Evolutionary conservation across 495 filamentous ascomycete genomes (phyloP).

Genomic region (Melanomma pulvis-pyrius): DNA sequence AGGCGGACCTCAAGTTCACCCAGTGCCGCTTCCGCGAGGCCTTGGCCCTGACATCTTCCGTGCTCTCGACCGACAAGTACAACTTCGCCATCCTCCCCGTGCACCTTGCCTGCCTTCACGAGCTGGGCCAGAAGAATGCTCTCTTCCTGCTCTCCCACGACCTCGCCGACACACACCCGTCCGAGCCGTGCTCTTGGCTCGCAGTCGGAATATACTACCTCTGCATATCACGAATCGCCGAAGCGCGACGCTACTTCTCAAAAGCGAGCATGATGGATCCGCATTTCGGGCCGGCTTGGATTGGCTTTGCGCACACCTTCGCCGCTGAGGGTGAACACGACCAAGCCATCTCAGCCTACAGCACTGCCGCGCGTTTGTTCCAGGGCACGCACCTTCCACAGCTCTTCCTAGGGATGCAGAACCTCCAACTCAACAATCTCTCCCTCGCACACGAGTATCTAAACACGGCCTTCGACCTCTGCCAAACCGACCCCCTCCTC

Average conservation of each 20-base stretch:
- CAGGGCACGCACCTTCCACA: slow-evolving; percentile 96
- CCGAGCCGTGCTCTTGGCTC: slow-evolving; percentile 87
- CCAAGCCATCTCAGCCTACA: slow-evolving; percentile 97
- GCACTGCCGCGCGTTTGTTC: slow-evolving; percentile 91
- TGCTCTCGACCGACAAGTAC: slow-evolving; percentile 80
- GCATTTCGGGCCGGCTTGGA: slow-evolving; percentile 97
- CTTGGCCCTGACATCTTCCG: slow-evolving; percentile 76
- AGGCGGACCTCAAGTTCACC: slow-evolving; percentile 89
- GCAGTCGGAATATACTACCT: slow-evolving; percentile 97
- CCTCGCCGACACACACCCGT: slow-evolving; percentile 86
- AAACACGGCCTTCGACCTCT: slow-evolving; percentile 77
- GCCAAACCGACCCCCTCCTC: slow-evolving; percentile 80
- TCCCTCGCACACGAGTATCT: slow-evolving; percentile 94
- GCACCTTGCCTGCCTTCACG: slow-evolving; percentile 89
- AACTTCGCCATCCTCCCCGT: slow-evolving; percentile 87
- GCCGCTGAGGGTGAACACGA: slow-evolving; percentile 99
- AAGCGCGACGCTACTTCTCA: slow-evolving; percentile 92
- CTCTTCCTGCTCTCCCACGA: slow-evolving; percentile 95
- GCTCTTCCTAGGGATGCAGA: slow-evolving; percentile 98
- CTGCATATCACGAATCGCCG: slow-evolving; percentile 81
- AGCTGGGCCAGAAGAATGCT: slow-evolving; percentile 80
- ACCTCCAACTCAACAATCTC: slow-evolving; percentile 93
- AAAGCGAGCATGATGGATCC: slow-evolving; percentile 97
- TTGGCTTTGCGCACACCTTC: slow-evolving; percentile 98
- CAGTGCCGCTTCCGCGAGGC: slow-evolving; percentile 92